phyloP scores from a whole-genome alignment of 2,329 filamentous ascomycete genomes.

The Diatrype stigma region DNA sequence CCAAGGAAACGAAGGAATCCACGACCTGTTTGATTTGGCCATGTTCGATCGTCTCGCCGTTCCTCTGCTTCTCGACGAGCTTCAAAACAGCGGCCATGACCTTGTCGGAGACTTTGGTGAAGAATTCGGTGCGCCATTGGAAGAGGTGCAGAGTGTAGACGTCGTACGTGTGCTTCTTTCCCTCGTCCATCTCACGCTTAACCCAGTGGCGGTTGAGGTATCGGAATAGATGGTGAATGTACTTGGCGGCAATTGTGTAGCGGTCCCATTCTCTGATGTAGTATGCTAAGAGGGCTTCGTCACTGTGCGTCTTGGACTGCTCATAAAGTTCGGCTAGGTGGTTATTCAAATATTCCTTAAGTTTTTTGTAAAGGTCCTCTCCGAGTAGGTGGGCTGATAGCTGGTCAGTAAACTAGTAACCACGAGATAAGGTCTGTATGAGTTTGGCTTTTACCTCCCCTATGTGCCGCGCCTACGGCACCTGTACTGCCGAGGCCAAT shows the following conservation, averaged over 20 bases:
- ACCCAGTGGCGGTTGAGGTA: constrained; percentile 99
- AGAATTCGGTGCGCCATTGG: constrained; percentile 91
- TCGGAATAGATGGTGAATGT: constrained; percentile 93
- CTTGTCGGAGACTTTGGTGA: constrained; percentile 74
- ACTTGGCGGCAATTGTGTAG: constrained; percentile 93
- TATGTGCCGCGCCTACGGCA: constrained; percentile 52
- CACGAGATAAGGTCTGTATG: background rate
- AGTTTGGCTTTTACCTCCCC: constrained; percentile 59
- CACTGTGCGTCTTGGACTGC: constrained; percentile 73
- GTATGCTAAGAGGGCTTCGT: constrained; percentile 85
- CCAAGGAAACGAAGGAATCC: constrained; percentile 92
- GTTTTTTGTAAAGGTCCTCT: constrained; percentile 90
- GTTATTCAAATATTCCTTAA: constrained; percentile 76
- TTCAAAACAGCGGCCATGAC: constrained; percentile 95
- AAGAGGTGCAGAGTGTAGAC: constrained; percentile 96
- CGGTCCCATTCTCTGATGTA: constrained; percentile 97
- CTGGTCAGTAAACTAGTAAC: constrained; percentile 13
- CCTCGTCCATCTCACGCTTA: constrained; percentile 97
- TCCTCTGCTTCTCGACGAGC: constrained; percentile 93
- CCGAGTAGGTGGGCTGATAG: constrained; percentile 82
- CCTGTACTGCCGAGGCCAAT: constrained; percentile 49
- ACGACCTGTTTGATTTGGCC: constrained; percentile 96
- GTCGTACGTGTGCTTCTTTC: constrained; percentile 96
- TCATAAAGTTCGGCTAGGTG: constrained; percentile 71
- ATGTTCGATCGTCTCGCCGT: constrained; percentile 96